Conservation (phyloP, 1,284 basidiomycete genomes). For the Meripilus lineatus region DNA sequence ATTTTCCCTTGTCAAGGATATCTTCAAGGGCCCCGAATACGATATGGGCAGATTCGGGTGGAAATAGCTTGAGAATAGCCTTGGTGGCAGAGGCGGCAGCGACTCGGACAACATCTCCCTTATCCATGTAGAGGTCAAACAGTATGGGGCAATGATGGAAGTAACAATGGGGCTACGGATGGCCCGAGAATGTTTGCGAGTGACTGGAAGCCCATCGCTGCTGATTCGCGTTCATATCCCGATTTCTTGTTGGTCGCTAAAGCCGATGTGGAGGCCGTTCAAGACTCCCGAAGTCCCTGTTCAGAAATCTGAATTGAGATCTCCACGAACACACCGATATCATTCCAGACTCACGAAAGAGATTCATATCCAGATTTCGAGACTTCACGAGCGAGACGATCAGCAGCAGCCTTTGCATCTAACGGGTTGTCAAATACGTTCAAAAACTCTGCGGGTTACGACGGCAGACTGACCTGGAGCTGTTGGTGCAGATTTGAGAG, state of each 20-base stretch:
- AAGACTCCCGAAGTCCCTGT: conserved; percentile 43
- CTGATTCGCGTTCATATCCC: conserved; percentile 90
- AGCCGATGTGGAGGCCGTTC: conserved; percentile 41
- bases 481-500: conserved; percentile 65
- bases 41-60: conserved; percentile 77
- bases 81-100: conserved; percentile 85
- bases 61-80: conserved; percentile 79
- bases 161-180: conserved; percentile 77
- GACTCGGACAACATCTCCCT: conserved; percentile 86
- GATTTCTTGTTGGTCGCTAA: conserved; percentile 87
- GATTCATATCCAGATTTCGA: conserved; percentile 57
- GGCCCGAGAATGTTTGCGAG: conserved; percentile 70
- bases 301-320: conserved; percentile 10
- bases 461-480: conserved; percentile 51
- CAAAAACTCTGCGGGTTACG: not conserved
- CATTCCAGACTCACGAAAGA: conserved; percentile 46
- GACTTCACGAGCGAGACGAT: conserved; percentile 69
- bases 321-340: conserved; percentile 4
- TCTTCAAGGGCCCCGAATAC: conserved; percentile 72
- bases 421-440: conserved; percentile 8
- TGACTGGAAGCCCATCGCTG: conserved; percentile 82
- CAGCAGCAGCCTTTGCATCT: conserved; percentile 80
- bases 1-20: conserved; percentile 84
- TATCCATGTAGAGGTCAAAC: conserved; percentile 90
- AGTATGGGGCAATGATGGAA: conserved; percentile 77